Base-by-base conservation (phyloP, 2,329 filamentous ascomycete genomes). In the Ramichloridium luteum region DNA sequence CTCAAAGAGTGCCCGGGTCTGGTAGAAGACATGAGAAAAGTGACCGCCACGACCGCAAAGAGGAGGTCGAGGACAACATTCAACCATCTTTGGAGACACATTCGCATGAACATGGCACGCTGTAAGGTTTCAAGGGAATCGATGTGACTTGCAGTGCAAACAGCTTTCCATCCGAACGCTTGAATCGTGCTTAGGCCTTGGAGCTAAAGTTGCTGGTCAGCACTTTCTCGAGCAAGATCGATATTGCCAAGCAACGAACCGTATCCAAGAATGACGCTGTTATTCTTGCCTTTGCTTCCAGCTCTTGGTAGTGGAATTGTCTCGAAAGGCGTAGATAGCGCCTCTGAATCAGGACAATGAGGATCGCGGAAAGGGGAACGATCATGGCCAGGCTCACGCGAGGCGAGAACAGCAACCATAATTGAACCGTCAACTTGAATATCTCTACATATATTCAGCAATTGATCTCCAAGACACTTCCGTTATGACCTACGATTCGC, bases 51-150 rank as follows among this genome's bases (percentile, higher is more conserved):
- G 11, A n/a, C 4, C 6, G 11, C 27, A 3, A 16, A 18, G 13
- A 29, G 14, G 4, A 29, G 9, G n/a, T 29, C 27, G n/a, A 29
- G 27, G 11, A 29, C 13, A 6, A 29, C 9, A n/a, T 29, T 29
- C 2, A 29, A 16, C 27, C 27, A 29, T 13, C 27, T 13, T 16
- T 29, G 13, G 11, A 29, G 27, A 14, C 20, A 23, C 20, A 23
- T 23, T n/a, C 20, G 20, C 20, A 23, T 23, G 20, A 23, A 23
- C 20, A 23, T 23, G 20, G 20, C 20, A 8, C 20, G 20, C 20
- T 23, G 20, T n/a, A n/a, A 23, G n/a, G 20, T 23, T 23, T 23
- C 20, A 8, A 23, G 20, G 8, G n/a, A 8, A n/a, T n/a, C 8
- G n/a, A 23, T 8, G n/a, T 23, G 20, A 23, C 20, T 8, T n/a